These are phyloP conservation scores for Conticribra guillardii DNA, from an alignment of 108 stramenopile genomes.

Conservation along the genomic window DNA sequence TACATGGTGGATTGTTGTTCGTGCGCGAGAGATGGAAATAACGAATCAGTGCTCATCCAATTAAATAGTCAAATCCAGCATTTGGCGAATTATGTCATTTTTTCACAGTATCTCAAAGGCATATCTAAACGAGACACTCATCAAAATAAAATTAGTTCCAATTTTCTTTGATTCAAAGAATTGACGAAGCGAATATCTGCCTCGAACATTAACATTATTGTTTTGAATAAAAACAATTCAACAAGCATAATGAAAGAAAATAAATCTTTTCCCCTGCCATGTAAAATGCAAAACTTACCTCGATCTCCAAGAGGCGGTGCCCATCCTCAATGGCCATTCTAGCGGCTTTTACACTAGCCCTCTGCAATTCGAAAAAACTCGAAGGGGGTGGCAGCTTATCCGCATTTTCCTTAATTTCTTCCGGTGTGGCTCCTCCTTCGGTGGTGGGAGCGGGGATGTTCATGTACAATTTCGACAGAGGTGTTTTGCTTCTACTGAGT, in stretches of 20 bases:
- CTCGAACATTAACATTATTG: neutral
- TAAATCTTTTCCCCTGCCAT: neutral
- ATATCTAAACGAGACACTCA: neutral
- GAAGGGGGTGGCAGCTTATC: conserved; percentile 63
- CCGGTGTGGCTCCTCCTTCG: conserved; percentile 47
- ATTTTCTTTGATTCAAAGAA: neutral
- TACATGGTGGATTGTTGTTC: neutral
- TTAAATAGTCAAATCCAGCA: neutral
- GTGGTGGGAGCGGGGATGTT: conserved; percentile 46
- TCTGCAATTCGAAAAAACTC: conserved; percentile 79
- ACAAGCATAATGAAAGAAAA: neutral
- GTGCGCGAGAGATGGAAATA: neutral
- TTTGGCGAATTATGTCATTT: too few species aligned
- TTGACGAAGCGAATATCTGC: conserved; percentile 1
- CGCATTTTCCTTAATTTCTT: conserved; percentile 60
- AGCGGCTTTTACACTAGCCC: conserved; percentile 65
- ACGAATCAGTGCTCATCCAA: neutral
- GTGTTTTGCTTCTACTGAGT: too few species aligned
- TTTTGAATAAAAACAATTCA: neutral
- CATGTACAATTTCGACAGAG: conserved; percentile 24
- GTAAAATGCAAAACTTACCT: conserved; percentile 52
- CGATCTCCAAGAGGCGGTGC: conserved; percentile 85
- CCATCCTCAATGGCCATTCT: conserved; percentile 79
- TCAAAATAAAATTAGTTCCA: neutral
- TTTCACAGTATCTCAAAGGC: too few species aligned